Evolutionary conservation across 208 protist species (phyloP), one percentile per base, ranked within the genome.

Genomic region (Strigomonas galati): DNA sequence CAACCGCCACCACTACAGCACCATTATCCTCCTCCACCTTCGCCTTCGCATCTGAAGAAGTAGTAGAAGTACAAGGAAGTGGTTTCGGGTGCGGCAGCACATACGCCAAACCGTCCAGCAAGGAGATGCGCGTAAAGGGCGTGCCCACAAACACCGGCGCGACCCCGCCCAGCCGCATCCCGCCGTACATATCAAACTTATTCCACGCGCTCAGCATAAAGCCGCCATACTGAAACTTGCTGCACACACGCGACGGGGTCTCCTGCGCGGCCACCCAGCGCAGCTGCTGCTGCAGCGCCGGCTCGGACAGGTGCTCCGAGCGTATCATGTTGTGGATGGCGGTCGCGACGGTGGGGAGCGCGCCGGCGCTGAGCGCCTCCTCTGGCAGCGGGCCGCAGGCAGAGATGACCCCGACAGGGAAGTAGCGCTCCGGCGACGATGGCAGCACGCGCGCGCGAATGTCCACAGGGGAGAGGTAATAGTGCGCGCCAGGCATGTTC

Each of bases 121-220:
- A 61, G 1, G 67, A 77, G 51, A 74, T 69, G 44, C 37, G 60
- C 19, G 68, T 78, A 26, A 82, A 74, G 1, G 67, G 66, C 4
- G 65, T 67, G 46, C 35, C 56, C 24, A 78, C 62, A 5, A 78
- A 52, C 4, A 61, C 59, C 17, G 68, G 68, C 30, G 44, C 51
- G 28, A 23, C 6, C 5, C 59, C 51, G 10, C 49, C 65, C 26
- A 67, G 74, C 21, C 51, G 35, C 12, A 66, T 44, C 21, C 65
- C 54, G 49, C 48, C 51, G 62, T 72, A 75, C 14, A 74, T 23
- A 24, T 67, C 54, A n/a, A 82, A 56, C 53, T 67, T 67, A 15
- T 72, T 78, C 71, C 61, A 72, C 55, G 69, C 64, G 23, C 64
- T 74, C 43, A 70, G 56, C 67, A 70, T 72, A 28, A 77, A 59